Conservation (phyloP, 208 protist genomes). For the Angomonas ambiguus region DNA sequence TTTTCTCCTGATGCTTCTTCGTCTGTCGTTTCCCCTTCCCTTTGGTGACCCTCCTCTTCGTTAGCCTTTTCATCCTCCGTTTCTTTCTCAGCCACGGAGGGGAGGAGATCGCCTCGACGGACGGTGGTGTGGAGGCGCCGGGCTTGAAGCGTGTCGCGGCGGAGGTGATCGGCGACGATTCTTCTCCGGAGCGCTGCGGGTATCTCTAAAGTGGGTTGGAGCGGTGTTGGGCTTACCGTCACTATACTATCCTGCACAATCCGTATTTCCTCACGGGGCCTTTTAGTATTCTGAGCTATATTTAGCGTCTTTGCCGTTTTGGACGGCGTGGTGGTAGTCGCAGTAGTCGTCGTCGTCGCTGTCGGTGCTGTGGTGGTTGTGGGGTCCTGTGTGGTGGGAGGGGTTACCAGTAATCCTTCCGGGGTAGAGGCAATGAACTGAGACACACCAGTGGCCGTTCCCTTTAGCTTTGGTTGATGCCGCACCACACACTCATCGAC, state of each 20-base stretch:
- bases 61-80: neutral
- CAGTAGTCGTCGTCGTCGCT: neutral
- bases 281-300: too few relatives aligned
- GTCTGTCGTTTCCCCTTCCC: neutral
- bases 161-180: slow-evolving; percentile 56
- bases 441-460: slow-evolving; percentile 49
- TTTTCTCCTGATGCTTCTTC: neutral
- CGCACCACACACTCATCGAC: slow-evolving; percentile 80
- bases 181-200: slow-evolving; percentile 47
- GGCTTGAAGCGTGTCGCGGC: slow-evolving; percentile 41
- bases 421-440: slow-evolving; percentile 1
- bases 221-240: slow-evolving; percentile 25
- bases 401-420: neutral
- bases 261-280: neutral
- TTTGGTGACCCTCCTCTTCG: neutral
- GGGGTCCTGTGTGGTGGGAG: neutral
- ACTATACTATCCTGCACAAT: slow-evolving; percentile 7
- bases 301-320: neutral
- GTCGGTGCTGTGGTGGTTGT: neutral
- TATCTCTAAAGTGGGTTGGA: slow-evolving; percentile 63
- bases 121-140: slow-evolving; percentile 38
- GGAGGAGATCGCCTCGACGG: slow-evolving; percentile 19
- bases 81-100: neutral
- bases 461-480: slow-evolving; percentile 42
- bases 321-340: neutral